Percentiles rank a stretch among this genome's conserved stretches.
Conservation (phyloP, 2,329 filamentous ascomycete species). For the Trichoderma sp. region DNA sequence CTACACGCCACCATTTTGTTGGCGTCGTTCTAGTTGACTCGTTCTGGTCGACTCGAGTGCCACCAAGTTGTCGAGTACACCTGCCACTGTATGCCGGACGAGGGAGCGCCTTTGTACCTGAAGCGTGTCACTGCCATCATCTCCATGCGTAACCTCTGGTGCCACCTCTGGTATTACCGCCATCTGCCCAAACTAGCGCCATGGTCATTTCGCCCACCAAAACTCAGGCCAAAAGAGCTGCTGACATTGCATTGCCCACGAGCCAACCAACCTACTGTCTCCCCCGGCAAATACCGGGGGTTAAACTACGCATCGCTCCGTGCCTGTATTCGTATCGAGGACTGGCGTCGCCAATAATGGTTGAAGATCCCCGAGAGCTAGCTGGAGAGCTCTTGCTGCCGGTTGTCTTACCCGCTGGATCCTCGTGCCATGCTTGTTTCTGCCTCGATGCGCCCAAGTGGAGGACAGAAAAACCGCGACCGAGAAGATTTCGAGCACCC, state of each 20-base stretch:
- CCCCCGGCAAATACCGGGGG: not conserved
- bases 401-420: conserved; percentile 19
- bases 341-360: not conserved
- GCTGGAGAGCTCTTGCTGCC: not conserved
- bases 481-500: too few relatives aligned
- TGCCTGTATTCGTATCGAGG: not conserved
- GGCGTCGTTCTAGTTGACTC: not conserved
- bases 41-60: not conserved
- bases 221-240: not conserved
- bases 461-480: too few relatives aligned
- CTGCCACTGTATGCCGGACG: not conserved
- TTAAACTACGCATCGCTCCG: not conserved
- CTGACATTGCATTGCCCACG: conserved; percentile 3
- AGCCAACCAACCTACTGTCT: not conserved
- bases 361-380: conserved; percentile 13
- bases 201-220: not conserved
- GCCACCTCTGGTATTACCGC: not conserved
- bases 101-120: not conserved
- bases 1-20: not conserved
- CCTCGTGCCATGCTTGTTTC: conserved; percentile 7
- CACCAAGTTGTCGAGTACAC: not conserved
- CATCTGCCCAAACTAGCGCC: not conserved
- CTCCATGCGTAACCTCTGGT: not conserved
- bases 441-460: not conserved
- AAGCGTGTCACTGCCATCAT: not conserved